Conservation (phyloP, 352 stramenopile genomes). For the Pythium aquatile region DNA sequence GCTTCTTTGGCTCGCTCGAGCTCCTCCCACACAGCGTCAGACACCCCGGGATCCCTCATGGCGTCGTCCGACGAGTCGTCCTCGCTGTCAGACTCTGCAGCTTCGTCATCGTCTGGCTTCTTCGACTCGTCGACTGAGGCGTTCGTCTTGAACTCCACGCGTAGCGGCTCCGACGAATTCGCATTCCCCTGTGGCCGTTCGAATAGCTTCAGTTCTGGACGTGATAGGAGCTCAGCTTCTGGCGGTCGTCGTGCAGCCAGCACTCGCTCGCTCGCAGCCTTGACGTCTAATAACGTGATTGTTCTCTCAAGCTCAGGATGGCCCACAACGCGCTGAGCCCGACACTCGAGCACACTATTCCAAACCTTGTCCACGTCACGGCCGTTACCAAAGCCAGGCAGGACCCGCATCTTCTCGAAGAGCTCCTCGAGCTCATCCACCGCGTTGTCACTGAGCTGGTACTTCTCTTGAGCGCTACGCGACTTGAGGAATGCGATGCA, state of each 20-base stretch:
- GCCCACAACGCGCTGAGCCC: slow-evolving; percentile 54
- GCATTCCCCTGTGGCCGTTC: slow-evolving; percentile 9
- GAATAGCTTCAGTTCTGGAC: slow-evolving; percentile 8
- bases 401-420: slow-evolving; percentile 40
- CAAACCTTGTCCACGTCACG: slow-evolving; percentile 69
- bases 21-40: slow-evolving; percentile 65
- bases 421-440: slow-evolving; percentile 28
- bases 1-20: slow-evolving; percentile 58
- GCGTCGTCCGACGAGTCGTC: slow-evolving; percentile 14
- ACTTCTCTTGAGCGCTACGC: slow-evolving; percentile 42
- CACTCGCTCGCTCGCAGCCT: slow-evolving; percentile 33
- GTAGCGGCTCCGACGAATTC: slow-evolving; percentile 6
- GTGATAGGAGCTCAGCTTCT: slow-evolving; percentile 29
- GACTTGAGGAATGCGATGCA: slow-evolving; percentile 63
- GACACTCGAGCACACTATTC: slow-evolving; percentile 60
- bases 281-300: slow-evolving; percentile 46
- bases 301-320: slow-evolving; percentile 45
- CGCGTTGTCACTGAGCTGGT: slow-evolving; percentile 33
- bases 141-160: background rate
- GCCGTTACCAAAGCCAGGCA: slow-evolving; percentile 73
- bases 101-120: slow-evolving; percentile 15
- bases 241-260: slow-evolving; percentile 44
- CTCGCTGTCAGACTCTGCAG: slow-evolving; percentile 24
- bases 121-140: slow-evolving; percentile 1
- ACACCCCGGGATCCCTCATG: slow-evolving; percentile 50